Evolutionary conservation across 208 protist genomes (phyloP), one percentile per base, ranked within the genome.

Genomic region (Acanthamoeba culbertsoni): DNA sequence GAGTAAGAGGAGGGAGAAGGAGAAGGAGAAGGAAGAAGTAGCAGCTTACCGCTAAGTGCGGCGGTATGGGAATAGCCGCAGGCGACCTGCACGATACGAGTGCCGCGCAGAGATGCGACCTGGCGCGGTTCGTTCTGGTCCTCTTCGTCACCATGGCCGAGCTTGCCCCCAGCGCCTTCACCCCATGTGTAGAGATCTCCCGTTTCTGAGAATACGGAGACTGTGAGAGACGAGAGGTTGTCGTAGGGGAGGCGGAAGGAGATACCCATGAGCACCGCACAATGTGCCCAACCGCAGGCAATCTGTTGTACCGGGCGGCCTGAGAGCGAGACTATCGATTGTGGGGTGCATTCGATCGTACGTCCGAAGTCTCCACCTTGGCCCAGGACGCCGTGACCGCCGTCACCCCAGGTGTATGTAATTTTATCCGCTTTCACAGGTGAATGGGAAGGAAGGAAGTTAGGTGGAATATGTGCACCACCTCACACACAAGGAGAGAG

Each of bases 71-170:
- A 55, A 12, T 45, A 59, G 42, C 88, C 88, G 37, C 88, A 92
- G 2, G 88, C 57, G 7, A 92, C 59, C 62, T 79, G 62, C 43
- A 53, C 62, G 40, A 92, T 79, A 31, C 63, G 31, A 2, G 62
- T 92, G 2, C 88, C 88, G 20, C 42, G 31, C 43, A 92, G 63
- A 23, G 88, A 37, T 1, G 20, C 88, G 14, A 92, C 63, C 20
- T 37, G 31, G 3, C 37, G 42, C n/a, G 88, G 88, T 28, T 82
- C 62, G 28, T 48, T 65, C 43, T 92, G 88, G 63, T 92, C 88
- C 16, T 92, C 57, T 43, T 92, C 88, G n/a, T 92, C 88, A 33
- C 88, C 88, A 46, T 92, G 88, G 6, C 88, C 88, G 1, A 92
- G 37, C 12, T 62, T 37, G 1, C 88, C 88, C 2, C 63, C 63